Evolutionary conservation across 2,329 filamentous ascomycete species (phyloP).

Genomic region (Arthrobotrys conoides): DNA sequence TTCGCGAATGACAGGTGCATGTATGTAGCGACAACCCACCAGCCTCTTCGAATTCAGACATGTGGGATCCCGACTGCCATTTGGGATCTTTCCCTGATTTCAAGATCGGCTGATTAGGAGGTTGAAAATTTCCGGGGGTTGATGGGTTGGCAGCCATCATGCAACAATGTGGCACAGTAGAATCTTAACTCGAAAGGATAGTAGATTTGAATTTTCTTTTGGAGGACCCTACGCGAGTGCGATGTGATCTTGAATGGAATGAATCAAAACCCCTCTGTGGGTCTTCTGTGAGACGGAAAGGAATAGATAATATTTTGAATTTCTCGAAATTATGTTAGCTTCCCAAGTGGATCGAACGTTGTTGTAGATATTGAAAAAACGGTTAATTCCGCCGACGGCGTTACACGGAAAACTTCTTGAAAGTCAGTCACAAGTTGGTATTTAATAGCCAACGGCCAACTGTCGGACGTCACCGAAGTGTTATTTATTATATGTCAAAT

Average conservation of each 20-base stretch:
- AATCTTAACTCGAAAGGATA: constrained; percentile 38
- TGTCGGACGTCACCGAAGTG: neutral
- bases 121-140: constrained; percentile 44
- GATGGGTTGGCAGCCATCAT: constrained; percentile 46
- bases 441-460: neutral
- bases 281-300: constrained; percentile 14
- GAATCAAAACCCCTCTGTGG: constrained; percentile 29
- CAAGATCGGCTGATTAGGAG: constrained; percentile 36
- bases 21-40: constrained; percentile 18
- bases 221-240: neutral
- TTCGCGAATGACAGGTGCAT: constrained; percentile 14
- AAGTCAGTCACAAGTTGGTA: neutral
- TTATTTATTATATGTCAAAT: neutral
- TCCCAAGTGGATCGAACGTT: neutral
- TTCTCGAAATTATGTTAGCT: constrained; percentile 9
- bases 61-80: constrained; percentile 24
- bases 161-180: constrained; percentile 45
- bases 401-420: constrained; percentile 20
- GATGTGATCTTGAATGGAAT: constrained; percentile 38
- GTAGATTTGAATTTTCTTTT: constrained; percentile 19
- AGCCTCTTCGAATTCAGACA: constrained; percentile 14
- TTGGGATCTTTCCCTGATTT: constrained; percentile 32
- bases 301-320: constrained; percentile 4
- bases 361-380: constrained; percentile 18
- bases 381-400: constrained; percentile 6